phyloP scores from a whole-genome alignment of 768 basidiomycete genomes.

The Pulveroboletus ravenelii region DNA sequence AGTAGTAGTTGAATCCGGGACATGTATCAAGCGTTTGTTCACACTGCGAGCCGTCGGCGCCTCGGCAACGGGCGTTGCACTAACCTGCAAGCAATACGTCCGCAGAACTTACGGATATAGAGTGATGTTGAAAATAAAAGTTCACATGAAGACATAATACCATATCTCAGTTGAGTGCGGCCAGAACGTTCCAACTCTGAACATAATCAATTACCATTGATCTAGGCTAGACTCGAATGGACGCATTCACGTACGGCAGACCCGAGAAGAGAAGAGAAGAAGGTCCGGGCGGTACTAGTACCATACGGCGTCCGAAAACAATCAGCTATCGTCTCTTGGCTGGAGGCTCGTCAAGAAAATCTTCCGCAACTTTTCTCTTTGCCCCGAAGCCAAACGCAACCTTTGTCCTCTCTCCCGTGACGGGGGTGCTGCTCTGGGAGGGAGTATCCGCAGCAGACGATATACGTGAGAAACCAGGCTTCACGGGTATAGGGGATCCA shows the following conservation, averaged over 20 bases:
- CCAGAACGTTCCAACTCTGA: no score
- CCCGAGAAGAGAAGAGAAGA: not conserved
- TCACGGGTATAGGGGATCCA: slow-evolving; percentile 58
- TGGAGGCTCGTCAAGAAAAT: slow-evolving; percentile 61
- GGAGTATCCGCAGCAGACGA: slow-evolving; percentile 52
- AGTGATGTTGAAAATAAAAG: no score
- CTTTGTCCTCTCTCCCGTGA: slow-evolving; percentile 61
- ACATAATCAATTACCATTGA: no score
- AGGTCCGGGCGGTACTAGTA: not conserved
- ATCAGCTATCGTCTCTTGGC: slow-evolving; percentile 45
- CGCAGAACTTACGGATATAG: no score
- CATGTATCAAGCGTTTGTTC: no score
- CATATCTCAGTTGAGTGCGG: no score
- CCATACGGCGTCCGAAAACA: not conserved
- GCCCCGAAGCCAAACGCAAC: slow-evolving; percentile 72
- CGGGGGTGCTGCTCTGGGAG: slow-evolving; percentile 49
- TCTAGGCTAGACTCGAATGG: no score
- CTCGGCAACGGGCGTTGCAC: no score
- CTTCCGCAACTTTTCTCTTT: slow-evolving; percentile 77
- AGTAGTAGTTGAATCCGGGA: no score
- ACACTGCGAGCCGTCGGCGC: no score
- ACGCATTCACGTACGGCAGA: not conserved
- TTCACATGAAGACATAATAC: no score
- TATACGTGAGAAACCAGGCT: slow-evolving; percentile 75
- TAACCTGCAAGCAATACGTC: no score